Evolutionary conservation across 2,329 filamentous ascomycete species (phyloP).

Genomic region (Aspergillus phoenicis): DNA sequence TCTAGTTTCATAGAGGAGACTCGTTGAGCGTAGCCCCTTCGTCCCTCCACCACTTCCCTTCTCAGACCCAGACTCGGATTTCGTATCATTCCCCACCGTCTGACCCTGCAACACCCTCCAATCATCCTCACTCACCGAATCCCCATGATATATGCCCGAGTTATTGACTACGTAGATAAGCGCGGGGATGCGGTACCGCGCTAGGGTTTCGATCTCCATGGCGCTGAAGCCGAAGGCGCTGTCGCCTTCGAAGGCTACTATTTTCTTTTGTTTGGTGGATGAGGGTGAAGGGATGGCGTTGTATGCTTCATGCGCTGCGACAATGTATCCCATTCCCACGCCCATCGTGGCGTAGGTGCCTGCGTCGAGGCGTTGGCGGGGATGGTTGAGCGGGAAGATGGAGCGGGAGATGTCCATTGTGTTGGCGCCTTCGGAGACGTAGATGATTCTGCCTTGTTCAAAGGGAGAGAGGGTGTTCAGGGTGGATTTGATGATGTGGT

Average conservation of each 20-base stretch:
- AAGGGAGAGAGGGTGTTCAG: conserved; percentile 51
- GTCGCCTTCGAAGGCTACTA: conserved; percentile 60
- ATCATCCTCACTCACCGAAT: conserved; percentile 42
- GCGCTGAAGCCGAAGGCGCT: conserved; percentile 59
- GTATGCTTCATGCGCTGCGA: conserved; percentile 60
- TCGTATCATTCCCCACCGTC: conserved; percentile 36
- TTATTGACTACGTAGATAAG: conserved; percentile 62
- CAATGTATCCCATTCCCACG: conserved; percentile 59
- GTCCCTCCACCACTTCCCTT: background rate
- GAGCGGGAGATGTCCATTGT: conserved; percentile 64
- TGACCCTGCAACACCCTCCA: conserved; percentile 51
- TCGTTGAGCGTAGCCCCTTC: conserved; percentile 50
- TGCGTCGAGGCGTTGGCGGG: conserved; percentile 59
- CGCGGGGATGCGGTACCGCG: conserved; percentile 57
- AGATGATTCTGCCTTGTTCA: conserved; percentile 53
- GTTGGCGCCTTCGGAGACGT: conserved; percentile 61
- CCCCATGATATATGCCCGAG: conserved; percentile 54
- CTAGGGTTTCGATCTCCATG: conserved; percentile 61
- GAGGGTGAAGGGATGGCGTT: conserved; percentile 47
- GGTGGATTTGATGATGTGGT: conserved; percentile 55
- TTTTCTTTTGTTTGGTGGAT: conserved; percentile 49
- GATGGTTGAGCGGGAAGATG: conserved; percentile 57
- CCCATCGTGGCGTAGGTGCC: conserved; percentile 64
- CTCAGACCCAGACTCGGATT: conserved; percentile 1
- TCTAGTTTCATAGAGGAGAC: conserved; percentile 56